phyloP scores from a whole-genome alignment of 2,329 filamentous ascomycete genomes.

The Alternaria incomplexa region DNA sequence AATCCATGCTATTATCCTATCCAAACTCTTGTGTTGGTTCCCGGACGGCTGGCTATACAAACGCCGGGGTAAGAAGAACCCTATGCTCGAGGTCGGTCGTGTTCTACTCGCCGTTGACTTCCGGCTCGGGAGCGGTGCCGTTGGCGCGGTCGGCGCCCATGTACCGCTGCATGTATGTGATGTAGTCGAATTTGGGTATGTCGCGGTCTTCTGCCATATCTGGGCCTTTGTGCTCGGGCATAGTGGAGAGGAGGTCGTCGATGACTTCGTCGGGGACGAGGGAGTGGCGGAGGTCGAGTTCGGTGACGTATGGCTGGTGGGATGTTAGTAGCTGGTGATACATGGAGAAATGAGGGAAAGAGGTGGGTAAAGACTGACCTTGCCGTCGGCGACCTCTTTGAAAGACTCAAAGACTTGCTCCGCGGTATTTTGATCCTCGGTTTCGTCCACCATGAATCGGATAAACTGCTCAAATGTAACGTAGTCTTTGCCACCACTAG shows the following conservation, averaged over 20 bases:
- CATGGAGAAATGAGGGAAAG: not conserved
- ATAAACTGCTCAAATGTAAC: slow-evolving; percentile 99
- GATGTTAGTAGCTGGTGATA: slow-evolving; percentile 12
- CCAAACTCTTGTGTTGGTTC: not conserved
- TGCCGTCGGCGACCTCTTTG: slow-evolving; percentile 95
- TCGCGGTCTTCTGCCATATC: slow-evolving; percentile 86
- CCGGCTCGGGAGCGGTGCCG: slow-evolving; percentile 28
- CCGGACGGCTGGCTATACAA: slow-evolving; percentile 10
- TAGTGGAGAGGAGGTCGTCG: slow-evolving; percentile 84
- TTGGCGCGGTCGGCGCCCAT: slow-evolving; percentile 42
- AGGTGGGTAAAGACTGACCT: slow-evolving; percentile 59
- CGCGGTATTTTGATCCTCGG: slow-evolving; percentile 97
- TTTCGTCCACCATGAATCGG: slow-evolving; percentile 98
- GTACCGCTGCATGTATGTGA: slow-evolving; percentile 89
- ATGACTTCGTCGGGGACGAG: slow-evolving; percentile 97
- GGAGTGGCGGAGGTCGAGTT: slow-evolving; percentile 93
- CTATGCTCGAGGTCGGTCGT: slow-evolving; percentile 12
- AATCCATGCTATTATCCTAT: slow-evolving; percentile 3
- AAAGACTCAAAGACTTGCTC: slow-evolving; percentile 99
- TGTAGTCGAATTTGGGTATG: slow-evolving; percentile 91
- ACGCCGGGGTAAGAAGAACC: slow-evolving; percentile 22
- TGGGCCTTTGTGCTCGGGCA: slow-evolving; percentile 83
- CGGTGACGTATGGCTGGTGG: slow-evolving; percentile 84
- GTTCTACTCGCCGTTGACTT: slow-evolving; percentile 32
- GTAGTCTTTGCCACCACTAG: slow-evolving; percentile 76